Percentiles rank a stretch among this genome's conserved stretches.
phyloP scores from a whole-genome alignment of 495 filamentous ascomycete genomes.

The Venustampulla echinocandica region DNA sequence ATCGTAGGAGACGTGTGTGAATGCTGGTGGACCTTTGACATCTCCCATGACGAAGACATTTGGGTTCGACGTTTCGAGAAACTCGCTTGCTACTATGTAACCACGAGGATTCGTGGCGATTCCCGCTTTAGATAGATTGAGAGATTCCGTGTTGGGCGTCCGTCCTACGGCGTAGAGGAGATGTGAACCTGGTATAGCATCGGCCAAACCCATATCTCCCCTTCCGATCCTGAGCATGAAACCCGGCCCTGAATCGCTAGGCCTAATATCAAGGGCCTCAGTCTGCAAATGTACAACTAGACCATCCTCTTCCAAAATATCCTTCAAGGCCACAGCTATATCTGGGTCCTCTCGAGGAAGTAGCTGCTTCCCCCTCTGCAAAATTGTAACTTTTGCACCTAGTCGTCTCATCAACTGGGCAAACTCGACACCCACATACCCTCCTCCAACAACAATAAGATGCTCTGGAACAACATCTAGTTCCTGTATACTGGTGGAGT shows the following conservation, averaged over 20 bases:
- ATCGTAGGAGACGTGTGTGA: slow-evolving; percentile 48
- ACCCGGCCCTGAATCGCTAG: slow-evolving; percentile 6
- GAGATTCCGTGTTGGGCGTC: slow-evolving; percentile 35
- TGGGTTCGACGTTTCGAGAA: slow-evolving; percentile 30
- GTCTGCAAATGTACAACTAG: slow-evolving; percentile 29
- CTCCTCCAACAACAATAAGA: slow-evolving; percentile 41
- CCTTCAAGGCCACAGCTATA: slow-evolving; percentile 26
- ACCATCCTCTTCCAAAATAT: slow-evolving; percentile 35
- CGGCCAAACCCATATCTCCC: slow-evolving; percentile 4
- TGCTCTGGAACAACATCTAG: slow-evolving; percentile 37
- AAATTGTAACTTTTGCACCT: slow-evolving; percentile 35
- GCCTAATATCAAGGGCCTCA: slow-evolving; percentile 10
- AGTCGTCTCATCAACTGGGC: slow-evolving; percentile 41
- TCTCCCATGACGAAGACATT: slow-evolving; percentile 42
- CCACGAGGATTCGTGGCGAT: slow-evolving; percentile 28
- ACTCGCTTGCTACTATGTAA: slow-evolving; percentile 33
- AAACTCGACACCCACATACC: slow-evolving; percentile 43
- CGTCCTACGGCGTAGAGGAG: slow-evolving; percentile 40
- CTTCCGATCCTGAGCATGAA: slow-evolving; percentile 5
- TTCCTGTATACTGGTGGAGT: slow-evolving; percentile 41
- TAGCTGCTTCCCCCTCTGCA: slow-evolving; percentile 35
- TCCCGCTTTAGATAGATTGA: slow-evolving; percentile 28
- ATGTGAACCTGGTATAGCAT: slow-evolving; percentile 31
- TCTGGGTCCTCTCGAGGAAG: slow-evolving; percentile 36
- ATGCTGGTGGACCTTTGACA: slow-evolving; percentile 41